Conservation (phyloP, 805 yeast genomes). For the Suhomyces emberorum region DNA sequence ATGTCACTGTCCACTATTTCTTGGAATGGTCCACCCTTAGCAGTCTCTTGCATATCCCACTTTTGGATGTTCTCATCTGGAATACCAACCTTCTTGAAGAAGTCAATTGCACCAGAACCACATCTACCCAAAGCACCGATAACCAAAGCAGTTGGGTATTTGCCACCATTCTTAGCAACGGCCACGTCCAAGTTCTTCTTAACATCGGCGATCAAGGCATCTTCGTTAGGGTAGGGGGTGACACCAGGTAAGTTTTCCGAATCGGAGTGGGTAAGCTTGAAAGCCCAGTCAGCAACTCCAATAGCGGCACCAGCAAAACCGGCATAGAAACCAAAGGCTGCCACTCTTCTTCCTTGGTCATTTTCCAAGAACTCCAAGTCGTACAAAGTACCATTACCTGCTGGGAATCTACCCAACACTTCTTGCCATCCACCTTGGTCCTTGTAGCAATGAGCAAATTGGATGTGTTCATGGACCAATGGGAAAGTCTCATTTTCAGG, state of each 20-base stretch:
- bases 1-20: constrained; percentile 88
- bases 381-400: constrained; percentile 85
- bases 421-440: constrained; percentile 97
- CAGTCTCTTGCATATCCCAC: constrained; percentile 98
- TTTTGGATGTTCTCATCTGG: constrained; percentile 79
- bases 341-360: constrained; percentile 96
- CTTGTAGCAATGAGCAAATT: constrained; percentile 98
- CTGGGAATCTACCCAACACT: constrained; percentile 83
- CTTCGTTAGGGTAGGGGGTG: constrained; percentile 79
- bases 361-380: constrained; percentile 94
- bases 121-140: constrained; percentile 99
- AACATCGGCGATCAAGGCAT: constrained; percentile 68
- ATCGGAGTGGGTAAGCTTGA: constrained; percentile 73
- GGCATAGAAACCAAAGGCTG: constrained; percentile 99
- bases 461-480: constrained; percentile 91
- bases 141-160: constrained; percentile 74
- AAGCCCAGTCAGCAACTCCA: constrained; percentile 92
- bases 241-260: constrained; percentile 73
- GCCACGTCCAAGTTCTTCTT: constrained; percentile 57
- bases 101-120: constrained; percentile 94
- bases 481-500: constrained; percentile 91
- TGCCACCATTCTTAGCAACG: constrained; percentile 53
- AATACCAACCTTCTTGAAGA: constrained; percentile 77
- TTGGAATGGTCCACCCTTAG: constrained; percentile 94
- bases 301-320: constrained; percentile 99